Percentiles rank a stretch among this genome's conserved stretches.
These are phyloP conservation scores for Crinitomyces ghanaensis DNA, from an alignment of 805 yeast species.

Conservation along the genomic window DNA sequence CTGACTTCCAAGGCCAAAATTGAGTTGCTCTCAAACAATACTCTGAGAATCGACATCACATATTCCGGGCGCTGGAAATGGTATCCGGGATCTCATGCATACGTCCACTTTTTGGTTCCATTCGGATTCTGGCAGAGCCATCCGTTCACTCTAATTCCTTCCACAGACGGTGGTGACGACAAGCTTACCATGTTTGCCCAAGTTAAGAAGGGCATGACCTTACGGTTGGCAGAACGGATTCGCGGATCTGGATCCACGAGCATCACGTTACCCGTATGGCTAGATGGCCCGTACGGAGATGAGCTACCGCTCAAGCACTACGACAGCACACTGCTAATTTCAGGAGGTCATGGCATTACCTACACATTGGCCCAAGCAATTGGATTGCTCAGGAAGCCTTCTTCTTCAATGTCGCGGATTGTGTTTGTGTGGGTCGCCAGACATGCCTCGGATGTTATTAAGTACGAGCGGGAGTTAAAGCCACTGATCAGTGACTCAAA, in stretches of 20 bases:
- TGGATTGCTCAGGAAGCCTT: slow-evolving; percentile 6
- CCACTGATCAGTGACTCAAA: slow-evolving; percentile 14
- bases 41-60: slow-evolving; percentile 19
- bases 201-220: slow-evolving; percentile 14
- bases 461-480: slow-evolving; percentile 21
- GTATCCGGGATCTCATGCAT: slow-evolving; percentile 50
- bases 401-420: slow-evolving; percentile 8
- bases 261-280: slow-evolving; percentile 14
- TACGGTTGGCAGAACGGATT: slow-evolving; percentile 3
- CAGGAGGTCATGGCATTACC: slow-evolving; percentile 72
- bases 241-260: no score
- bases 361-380: slow-evolving; percentile 38
- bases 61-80: slow-evolving; percentile 38
- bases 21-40: slow-evolving; percentile 1
- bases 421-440: slow-evolving; percentile 25
- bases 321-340: slow-evolving; percentile 46
- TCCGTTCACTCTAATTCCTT: slow-evolving; percentile 43
- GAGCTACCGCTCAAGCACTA: slow-evolving; percentile 38
- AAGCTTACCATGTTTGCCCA: slow-evolving; percentile 10
- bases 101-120: slow-evolving; percentile 43
- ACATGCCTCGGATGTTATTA: slow-evolving; percentile 19
- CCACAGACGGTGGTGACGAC: slow-evolving; percentile 7
- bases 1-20: slow-evolving; percentile 21
- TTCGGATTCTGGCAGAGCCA: slow-evolving; percentile 58
- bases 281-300: slow-evolving; percentile 70